Conservation (phyloP, 164 flowering plant genomes). For the Vitis cinerea region DNA sequence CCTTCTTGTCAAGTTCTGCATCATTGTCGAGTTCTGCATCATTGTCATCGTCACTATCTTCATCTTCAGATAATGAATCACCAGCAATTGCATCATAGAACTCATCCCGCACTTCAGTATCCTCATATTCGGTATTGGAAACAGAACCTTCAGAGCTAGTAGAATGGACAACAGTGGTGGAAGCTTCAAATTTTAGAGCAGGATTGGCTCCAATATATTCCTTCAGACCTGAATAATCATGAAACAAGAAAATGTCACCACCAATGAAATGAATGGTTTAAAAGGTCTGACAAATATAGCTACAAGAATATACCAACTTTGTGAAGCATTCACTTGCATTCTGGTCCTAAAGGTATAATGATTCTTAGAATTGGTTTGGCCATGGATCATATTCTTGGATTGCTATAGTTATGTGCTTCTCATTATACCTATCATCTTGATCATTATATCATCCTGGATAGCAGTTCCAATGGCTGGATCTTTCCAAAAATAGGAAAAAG, state of each 20-base stretch:
- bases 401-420: too few relatives aligned
- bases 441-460: too few relatives aligned
- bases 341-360: too few relatives aligned
- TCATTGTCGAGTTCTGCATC: slow-evolving; percentile 32
- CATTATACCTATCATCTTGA: too few relatives aligned
- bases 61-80: slow-evolving; percentile 67
- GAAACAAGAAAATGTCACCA: slow-evolving; percentile 1
- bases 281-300: too few relatives aligned
- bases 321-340: too few relatives aligned
- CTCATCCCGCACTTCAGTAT: slow-evolving; percentile 51
- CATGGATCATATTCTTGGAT: too few relatives aligned
- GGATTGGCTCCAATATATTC: slow-evolving; percentile 89
- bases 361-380: too few relatives aligned
- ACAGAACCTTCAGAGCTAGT: slow-evolving; percentile 38
- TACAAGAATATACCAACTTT: too few relatives aligned
- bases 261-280: not conserved
- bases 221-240: slow-evolving; percentile 56
- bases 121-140: slow-evolving; percentile 53
- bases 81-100: slow-evolving; percentile 87
- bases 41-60: slow-evolving; percentile 63
- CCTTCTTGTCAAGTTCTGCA: slow-evolving; percentile 35
- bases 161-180: slow-evolving; percentile 46
- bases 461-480: too few relatives aligned
- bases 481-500: too few relatives aligned
- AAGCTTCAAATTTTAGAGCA: slow-evolving; percentile 35